Evolutionary conservation across 1,284 basidiomycete species (phyloP).

Genomic region (Pseudozyma tsukubaensis): DNA sequence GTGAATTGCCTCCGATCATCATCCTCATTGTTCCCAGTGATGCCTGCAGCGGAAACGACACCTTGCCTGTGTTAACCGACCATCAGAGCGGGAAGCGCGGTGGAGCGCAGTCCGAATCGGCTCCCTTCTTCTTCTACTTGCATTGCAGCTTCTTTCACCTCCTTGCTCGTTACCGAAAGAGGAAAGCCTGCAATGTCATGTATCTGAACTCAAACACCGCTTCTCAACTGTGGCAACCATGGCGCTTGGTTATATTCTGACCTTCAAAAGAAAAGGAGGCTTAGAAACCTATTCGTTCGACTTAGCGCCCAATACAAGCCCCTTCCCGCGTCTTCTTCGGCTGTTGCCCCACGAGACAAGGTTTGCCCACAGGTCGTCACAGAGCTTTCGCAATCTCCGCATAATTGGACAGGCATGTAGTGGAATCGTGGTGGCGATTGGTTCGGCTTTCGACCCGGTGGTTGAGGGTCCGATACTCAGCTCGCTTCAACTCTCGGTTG

Average conservation of each 20-base stretch:
- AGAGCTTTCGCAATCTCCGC: neutral
- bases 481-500: neutral
- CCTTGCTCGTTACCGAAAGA: no score
- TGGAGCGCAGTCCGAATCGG: neutral
- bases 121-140: neutral
- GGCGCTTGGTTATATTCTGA: no score
- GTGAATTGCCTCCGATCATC: no score
- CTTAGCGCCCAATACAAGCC: no score
- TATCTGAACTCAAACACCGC: no score
- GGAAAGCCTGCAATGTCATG: no score
- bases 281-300: no score
- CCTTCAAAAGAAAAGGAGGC: no score
- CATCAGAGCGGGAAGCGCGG: neutral
- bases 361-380: neutral
- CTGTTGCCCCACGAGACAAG: neutral
- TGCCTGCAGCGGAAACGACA: neutral
- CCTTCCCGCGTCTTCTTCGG: no score
- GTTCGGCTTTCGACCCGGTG: conserved; percentile 7
- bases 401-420: no score
- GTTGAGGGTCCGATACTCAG: conserved; percentile 5
- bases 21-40: no score
- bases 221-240: no score
- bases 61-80: conserved; percentile 6
- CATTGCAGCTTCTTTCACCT: neutral
- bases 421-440: neutral